phyloP scores from a whole-genome alignment of 2,329 filamentous ascomycete species.

The Alternaria longipes region DNA sequence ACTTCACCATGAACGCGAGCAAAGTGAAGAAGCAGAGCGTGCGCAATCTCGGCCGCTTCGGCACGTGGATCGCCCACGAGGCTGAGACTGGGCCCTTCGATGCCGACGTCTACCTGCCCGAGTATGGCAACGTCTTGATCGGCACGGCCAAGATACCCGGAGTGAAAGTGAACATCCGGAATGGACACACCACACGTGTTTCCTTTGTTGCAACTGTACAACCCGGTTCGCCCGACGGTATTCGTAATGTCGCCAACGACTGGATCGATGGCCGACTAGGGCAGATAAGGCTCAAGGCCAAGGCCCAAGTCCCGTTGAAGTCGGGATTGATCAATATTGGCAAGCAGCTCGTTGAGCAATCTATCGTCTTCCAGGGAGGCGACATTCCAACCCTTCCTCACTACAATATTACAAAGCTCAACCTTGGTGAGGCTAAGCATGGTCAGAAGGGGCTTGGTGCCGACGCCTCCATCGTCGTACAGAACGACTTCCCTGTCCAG shows the following conservation, averaged over 20 bases:
- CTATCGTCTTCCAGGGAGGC: conserved; percentile 76
- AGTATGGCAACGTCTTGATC: conserved; percentile 79
- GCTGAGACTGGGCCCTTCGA: conserved; percentile 77
- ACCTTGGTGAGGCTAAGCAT: conserved; percentile 75
- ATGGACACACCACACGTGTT: conserved; percentile 78
- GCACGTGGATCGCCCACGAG: conserved; percentile 81
- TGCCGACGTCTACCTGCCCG: conserved; percentile 81
- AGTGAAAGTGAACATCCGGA: conserved; percentile 77
- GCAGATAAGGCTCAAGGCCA: conserved; percentile 75
- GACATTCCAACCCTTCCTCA: conserved; percentile 80
- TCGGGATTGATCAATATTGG: conserved; percentile 83
- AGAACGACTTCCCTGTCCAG: conserved; percentile 81
- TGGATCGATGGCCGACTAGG: conserved; percentile 84
- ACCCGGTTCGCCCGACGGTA: conserved; percentile 78
- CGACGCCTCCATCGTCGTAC: conserved; percentile 75
- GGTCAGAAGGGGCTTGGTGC: conserved; percentile 75
- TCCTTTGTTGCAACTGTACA: conserved; percentile 81
- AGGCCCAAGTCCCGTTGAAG: conserved; percentile 76
- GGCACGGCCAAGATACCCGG: conserved; percentile 80
- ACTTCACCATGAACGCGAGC: conserved; percentile 80
- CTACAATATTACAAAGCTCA: conserved; percentile 83
- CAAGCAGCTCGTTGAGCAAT: conserved; percentile 77
- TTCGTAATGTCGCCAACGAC: conserved; percentile 83
- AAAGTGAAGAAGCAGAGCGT: conserved; percentile 76
- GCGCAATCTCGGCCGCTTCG: conserved; percentile 77